Evolutionary conservation across 495 filamentous ascomycete genomes (phyloP).

Genomic region (Tuber magnatum): DNA sequence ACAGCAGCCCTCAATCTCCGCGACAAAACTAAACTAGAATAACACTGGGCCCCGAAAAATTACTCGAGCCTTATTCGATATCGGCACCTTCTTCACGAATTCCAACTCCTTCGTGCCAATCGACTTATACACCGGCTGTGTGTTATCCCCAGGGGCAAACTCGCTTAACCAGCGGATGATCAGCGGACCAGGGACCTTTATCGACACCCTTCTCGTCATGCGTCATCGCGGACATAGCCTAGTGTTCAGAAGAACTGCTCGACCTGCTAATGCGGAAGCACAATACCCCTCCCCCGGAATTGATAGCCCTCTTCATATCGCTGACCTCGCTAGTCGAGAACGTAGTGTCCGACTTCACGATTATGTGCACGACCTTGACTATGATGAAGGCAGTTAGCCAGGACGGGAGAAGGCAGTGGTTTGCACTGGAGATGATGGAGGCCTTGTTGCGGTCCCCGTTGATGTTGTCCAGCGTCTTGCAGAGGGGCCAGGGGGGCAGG

Average conservation of each 20-base stretch:
- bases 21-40: not conserved
- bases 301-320: not conserved
- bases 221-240: not conserved
- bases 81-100: not conserved
- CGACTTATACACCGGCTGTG: conserved; percentile 1
- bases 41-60: not conserved
- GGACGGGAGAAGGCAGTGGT: not conserved
- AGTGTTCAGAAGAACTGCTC: not conserved
- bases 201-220: not conserved
- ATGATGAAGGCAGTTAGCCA: not conserved
- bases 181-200: not conserved
- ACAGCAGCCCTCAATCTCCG: not conserved
- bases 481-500: not conserved
- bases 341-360: not conserved
- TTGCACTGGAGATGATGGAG: not conserved
- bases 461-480: not conserved
- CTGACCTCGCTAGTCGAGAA: not conserved
- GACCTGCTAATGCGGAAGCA: not conserved
- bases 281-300: not conserved
- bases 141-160: not conserved
- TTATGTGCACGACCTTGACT: not conserved
- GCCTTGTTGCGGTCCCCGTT: not conserved
- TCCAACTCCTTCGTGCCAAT: not conserved
- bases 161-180: not conserved
- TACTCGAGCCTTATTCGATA: not conserved